Base-by-base conservation (phyloP, 768 basidiomycete species). In the Phanerodontia chrysosporium region DNA sequence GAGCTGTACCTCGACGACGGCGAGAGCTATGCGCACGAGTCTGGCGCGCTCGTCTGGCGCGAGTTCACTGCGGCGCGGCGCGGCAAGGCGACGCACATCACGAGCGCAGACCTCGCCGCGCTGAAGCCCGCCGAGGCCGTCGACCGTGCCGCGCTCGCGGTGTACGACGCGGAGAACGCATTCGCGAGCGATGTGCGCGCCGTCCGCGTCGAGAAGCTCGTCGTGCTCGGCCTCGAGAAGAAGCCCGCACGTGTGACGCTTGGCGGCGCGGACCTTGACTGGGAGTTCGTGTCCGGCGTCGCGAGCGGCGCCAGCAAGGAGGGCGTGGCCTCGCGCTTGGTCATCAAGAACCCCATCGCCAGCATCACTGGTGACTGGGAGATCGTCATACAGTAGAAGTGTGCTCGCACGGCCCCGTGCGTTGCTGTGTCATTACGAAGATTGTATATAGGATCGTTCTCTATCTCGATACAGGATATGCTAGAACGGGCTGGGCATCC, bases 1-100 rank as follows among this genome's bases (percentile, higher is more conserved):
- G 91, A 95, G 67, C 79, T 99, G 36, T 99, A 98, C 73, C 82
- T 96, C 57, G 97, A 99, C 70, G 97, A 98, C 65, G 97, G 97
- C 14, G 89, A 88, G 53, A 83, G 88, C 0, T 98, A 85, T 72
- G 75, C 79, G 4, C 86, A 95, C 72, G 75, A 82, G 58, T 69
- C 80, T 6, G 97, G 97, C 29, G 79, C 93, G 59, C 83, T 91
- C 69, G 78, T 97, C 59, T 95, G 92, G 92, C 85, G 92, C 57
- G 76, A 79, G 60, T 92, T 95, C 67, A 67, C 67, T 25, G 86
- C 92, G 25, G 80, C 76, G 55, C 78, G 79, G 69, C 71, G 72
- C 13, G 65, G 69, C 48, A 73, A 83, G 62, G 79, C 73, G 53
- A 69, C 86, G 48, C 76, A 77, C 30, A 66, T 78, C 51, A 68